Base-by-base conservation (phyloP, 2,329 filamentous ascomycete species). In the Coniochaeta pulveracea region DNA sequence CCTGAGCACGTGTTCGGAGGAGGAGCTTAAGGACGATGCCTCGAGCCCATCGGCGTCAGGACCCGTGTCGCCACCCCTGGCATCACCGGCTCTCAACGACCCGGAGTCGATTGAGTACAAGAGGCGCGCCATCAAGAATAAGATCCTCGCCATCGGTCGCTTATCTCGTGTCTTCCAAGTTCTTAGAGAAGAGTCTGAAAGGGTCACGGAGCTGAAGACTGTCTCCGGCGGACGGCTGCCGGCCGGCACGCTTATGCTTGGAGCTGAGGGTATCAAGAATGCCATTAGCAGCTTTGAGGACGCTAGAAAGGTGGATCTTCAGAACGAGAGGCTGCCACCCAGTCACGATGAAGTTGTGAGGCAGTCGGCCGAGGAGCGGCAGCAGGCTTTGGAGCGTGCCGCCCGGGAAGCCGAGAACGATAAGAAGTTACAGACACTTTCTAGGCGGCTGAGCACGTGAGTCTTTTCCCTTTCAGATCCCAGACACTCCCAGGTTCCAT, bases 161-260 rank as follows among this genome's bases (percentile, higher is more conserved):
- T 70, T 98, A 43, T 96, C 91, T 23, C 84, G 91, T 48, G 91
- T 98, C 40, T 98, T 98, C 79, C 91, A 98, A 57, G 91, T 98
- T 33, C 63, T 98, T 47, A 85, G 91, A 50, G 91, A 98, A 61
- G 91, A 98, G 60, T 93, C 88, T 2, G 91, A 98, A 66, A 77
- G 82, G 48, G 88, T 98, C 36, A 95, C 89, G 24, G 91, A 98
- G 60, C 76, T 98, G 57, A 98, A 98, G 74, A 96, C 89, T 28
- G 89, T 88, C 27, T 81, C 86, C 40, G 91, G 91, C 44, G 91
- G 91, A 38, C 78, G 88, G 50, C 71, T 98, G 41, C 91, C 91
- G 2, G 86, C 88, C 6, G 91, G 91, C 37, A 98, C 91, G 5
- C 78, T 98, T 40, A 96, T 98, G 91, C 73, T 96, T 34, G 91